A percentile compares a stretch with the other conserved stretches of the same genome.
These are phyloP conservation scores for Ganoderma sinense DNA, from an alignment of 1,284 basidiomycete species.

Conservation along the genomic window DNA sequence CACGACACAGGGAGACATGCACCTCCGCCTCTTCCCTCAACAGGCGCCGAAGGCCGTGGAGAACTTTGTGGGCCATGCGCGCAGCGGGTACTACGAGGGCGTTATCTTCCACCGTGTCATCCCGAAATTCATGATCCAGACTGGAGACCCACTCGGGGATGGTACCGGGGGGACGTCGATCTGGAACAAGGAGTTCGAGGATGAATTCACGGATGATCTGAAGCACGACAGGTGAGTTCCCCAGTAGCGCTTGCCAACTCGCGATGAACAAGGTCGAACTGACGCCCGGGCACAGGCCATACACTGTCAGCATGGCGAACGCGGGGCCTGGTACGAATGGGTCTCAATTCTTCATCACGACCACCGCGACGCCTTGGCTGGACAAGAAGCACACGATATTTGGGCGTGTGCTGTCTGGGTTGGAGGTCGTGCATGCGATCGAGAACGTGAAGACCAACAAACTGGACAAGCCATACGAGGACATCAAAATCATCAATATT, in stretches of 20 bases:
- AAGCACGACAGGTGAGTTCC: slow-evolving; percentile 84
- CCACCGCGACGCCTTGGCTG: slow-evolving; percentile 94
- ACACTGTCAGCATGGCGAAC: slow-evolving; percentile 99
- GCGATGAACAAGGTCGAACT: slow-evolving; percentile 10
- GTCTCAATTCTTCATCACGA: slow-evolving; percentile 99
- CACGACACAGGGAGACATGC: slow-evolving; percentile 95
- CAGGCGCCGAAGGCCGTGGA: slow-evolving; percentile 95
- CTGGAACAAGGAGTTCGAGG: slow-evolving; percentile 95
- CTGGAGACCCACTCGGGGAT: slow-evolving; percentile 96
- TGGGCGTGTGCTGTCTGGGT: slow-evolving; percentile 73
- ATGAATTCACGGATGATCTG: slow-evolving; percentile 91
- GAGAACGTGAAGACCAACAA: slow-evolving; percentile 79
- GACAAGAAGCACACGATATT: slow-evolving; percentile 98
- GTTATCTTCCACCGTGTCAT: slow-evolving; percentile 98
- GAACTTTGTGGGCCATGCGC: slow-evolving; percentile 96
- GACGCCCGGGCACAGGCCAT: slow-evolving; percentile 66
- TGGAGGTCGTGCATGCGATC: slow-evolving; percentile 67
- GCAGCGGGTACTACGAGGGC: slow-evolving; percentile 92
- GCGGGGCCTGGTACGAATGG: slow-evolving; percentile 94
- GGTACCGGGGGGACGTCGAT: slow-evolving; percentile 97
- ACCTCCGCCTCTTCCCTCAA: slow-evolving; percentile 89
- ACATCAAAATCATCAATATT: slow-evolving; percentile 88
- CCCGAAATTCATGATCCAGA: slow-evolving; percentile 99
- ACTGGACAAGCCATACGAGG: slow-evolving; percentile 87
- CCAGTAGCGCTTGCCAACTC: slow-evolving; percentile 3